These are phyloP conservation scores for Uronychia binucleata DNA, from an alignment of 73 alveolate species.

Conservation along the genomic window DNA sequence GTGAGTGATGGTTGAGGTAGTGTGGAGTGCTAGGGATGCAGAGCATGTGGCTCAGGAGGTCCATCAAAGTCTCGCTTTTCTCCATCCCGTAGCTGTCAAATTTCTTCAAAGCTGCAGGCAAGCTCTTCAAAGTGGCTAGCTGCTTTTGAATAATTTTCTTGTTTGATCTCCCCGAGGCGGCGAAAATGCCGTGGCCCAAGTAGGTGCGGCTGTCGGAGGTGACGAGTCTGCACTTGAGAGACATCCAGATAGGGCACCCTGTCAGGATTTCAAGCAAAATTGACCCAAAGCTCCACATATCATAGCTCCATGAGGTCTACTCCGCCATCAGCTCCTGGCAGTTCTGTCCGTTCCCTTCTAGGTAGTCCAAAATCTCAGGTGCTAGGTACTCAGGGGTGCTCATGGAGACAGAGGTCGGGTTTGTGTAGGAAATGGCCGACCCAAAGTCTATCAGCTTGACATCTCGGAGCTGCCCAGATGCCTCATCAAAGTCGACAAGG, in stretches of 20 bases:
- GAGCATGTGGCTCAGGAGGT: slow-evolving; percentile 58
- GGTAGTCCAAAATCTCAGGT: slow-evolving; percentile 56
- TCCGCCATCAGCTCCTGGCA: slow-evolving; percentile 22
- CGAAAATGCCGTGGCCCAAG: slow-evolving; percentile 60
- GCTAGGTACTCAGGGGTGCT: slow-evolving; percentile 80
- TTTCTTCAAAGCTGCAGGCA: slow-evolving; percentile 20
- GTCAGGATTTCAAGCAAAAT: slow-evolving; percentile 68
- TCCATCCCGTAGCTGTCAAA: slow-evolving; percentile 47
- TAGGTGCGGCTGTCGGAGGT: slow-evolving; percentile 25
- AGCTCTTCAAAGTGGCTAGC: slow-evolving; percentile 8
- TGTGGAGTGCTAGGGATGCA: too few relatives aligned
- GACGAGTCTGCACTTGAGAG: slow-evolving; percentile 59
- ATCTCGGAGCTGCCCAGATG: slow-evolving; percentile 15
- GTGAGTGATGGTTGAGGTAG: too few relatives aligned
- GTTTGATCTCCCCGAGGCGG: slow-evolving; percentile 51
- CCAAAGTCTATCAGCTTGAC: slow-evolving; percentile 78
- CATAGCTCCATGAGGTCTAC: slow-evolving; percentile 70
- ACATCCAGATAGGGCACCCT: slow-evolving; percentile 80
- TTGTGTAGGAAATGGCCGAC: slow-evolving; percentile 49
- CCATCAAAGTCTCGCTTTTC: slow-evolving; percentile 46
- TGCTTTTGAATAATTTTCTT: slow-evolving; percentile 53
- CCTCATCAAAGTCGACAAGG: slow-evolving; percentile 53
- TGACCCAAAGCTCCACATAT: slow-evolving; percentile 75
- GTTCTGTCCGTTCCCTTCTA: slow-evolving; percentile 23
- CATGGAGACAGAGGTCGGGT: slow-evolving; percentile 31